Base-by-base conservation (phyloP, 495 filamentous ascomycete species). In the Daldinia decipiens region DNA sequence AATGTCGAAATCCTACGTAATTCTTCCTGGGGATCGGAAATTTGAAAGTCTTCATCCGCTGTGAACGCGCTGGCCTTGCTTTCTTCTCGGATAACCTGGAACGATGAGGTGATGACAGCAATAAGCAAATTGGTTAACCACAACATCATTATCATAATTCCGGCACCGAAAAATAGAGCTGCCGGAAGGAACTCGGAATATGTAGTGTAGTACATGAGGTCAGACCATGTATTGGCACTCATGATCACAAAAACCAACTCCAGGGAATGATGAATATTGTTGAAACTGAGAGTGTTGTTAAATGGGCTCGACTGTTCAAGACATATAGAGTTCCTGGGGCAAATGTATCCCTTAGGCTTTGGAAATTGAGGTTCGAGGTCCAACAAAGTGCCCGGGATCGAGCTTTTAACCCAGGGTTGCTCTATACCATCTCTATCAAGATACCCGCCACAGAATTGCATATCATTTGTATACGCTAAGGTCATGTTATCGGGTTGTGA, bases 161-260 rank as follows among this genome's bases (percentile, higher is more conserved):
- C 93, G 63, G 85, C 87, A 27, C 90, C 93, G 69, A 96, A 97
- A 80, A 94, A 97, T 6, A 95, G 80, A 7, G 94, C 92, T 4
- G 92, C 86, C 1, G 91, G 88, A 26, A 97, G 87, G 71, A 95
- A 98, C 72, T 99, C 95, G 62, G 91, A 96, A 76, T 97, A 88
- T 32, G 90, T 92, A 15, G 93, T 93, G 71, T 92, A 93, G 76
- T 99, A 98, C 77, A 99, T 91, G 32, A 99, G 79, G 75, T 98
- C 93, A 1, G 94, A 90, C 77, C 94, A 98, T 0, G 95, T 98
- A 79, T 99, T 99, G 15, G 93, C 93, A 71, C 92, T 97, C 93
- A 99, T 98, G 70, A 98, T 89, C 39, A 99, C 93, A 78, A 99
- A 99, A n/a, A 99, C 95, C 51, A 98, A 80, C 80, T 98, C 93